These are phyloP conservation scores for Musa itinerans DNA, from an alignment of 176 grass and related monocot species.

Conservation along the genomic window DNA sequence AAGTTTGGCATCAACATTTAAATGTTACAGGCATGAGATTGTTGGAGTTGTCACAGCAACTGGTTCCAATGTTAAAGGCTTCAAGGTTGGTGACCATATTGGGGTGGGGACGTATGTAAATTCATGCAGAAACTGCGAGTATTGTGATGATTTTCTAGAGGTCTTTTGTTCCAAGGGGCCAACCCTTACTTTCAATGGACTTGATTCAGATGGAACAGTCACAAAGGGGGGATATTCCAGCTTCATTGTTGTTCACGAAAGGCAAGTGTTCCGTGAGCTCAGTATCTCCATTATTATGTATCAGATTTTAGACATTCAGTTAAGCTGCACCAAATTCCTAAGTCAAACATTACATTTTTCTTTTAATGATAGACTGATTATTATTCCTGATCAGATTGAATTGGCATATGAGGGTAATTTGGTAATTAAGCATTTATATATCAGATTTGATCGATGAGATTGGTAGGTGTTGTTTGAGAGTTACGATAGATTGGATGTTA, in stretches of 20 bases:
- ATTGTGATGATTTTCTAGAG: slow-evolving; percentile 47
- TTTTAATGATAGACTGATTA: too few species aligned
- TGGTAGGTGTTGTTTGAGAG: too few species aligned
- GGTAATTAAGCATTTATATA: too few species aligned
- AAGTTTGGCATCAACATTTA: too few species aligned
- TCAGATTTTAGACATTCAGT: not conserved
- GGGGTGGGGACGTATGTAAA: slow-evolving; percentile 60
- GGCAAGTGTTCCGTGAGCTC: slow-evolving; percentile 26
- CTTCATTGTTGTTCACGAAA: slow-evolving; percentile 59
- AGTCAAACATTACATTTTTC: not conserved
- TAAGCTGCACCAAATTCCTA: not conserved
- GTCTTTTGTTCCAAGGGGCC: slow-evolving; percentile 31
- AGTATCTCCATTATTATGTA: not conserved
- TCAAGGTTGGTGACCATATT: slow-evolving; percentile 58
- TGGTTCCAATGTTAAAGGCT: slow-evolving; percentile 42
- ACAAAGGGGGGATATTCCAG: slow-evolving; percentile 82
- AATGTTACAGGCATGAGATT: slow-evolving; percentile 59
- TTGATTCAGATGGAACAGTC: slow-evolving; percentile 60
- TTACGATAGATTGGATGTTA: too few species aligned
- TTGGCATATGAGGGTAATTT: too few species aligned
- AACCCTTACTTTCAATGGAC: slow-evolving; percentile 40
- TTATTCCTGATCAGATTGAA: too few species aligned
- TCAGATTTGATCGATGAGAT: too few species aligned
- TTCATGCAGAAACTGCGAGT: slow-evolving; percentile 49
- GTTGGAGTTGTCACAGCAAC: slow-evolving; percentile 56